Conservation (phyloP, 176 grass and related monocot genomes). For the Dactylis glomerata region DNA sequence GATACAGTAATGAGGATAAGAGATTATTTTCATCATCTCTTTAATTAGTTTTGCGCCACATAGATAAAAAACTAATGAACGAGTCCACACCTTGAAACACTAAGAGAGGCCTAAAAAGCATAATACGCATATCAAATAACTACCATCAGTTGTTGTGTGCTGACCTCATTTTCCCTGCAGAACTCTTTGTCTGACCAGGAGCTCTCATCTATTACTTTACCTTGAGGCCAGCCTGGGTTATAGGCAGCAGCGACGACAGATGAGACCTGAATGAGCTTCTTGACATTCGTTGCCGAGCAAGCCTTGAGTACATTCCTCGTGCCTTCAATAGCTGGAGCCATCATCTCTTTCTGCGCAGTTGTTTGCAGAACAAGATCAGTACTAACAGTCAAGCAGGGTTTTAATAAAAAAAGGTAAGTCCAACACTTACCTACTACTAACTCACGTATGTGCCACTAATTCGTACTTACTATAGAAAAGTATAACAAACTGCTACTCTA, state of each 20-base stretch:
- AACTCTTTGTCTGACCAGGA: conserved; percentile 37
- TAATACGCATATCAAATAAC: background rate
- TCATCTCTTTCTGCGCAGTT: conserved; percentile 17
- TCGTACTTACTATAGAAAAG: background rate
- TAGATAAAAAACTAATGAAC: background rate
- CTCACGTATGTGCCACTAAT: background rate
- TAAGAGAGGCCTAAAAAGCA: background rate
- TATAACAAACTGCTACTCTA: background rate
- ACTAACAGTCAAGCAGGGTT: background rate
- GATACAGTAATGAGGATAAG: background rate
- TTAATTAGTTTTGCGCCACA: background rate
- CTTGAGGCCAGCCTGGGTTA: conserved; percentile 31
- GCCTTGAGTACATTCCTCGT: conserved; percentile 33
- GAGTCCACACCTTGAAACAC: background rate
- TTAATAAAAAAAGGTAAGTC: background rate
- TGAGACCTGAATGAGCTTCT: conserved; percentile 24
- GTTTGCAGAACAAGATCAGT: background rate
- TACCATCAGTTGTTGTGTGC: background rate
- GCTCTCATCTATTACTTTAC: conserved; percentile 20
- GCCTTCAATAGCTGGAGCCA: conserved; percentile 23
- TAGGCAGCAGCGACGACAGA: background rate
- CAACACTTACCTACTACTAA: background rate
- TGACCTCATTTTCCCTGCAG: conserved; percentile 22
- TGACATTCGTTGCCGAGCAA: background rate
- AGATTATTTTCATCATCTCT: background rate